A percentile compares a stretch with the other conserved stretches of the same genome.
Conservation (phyloP, 148 eudicot species). For the Silene latifolia region DNA sequence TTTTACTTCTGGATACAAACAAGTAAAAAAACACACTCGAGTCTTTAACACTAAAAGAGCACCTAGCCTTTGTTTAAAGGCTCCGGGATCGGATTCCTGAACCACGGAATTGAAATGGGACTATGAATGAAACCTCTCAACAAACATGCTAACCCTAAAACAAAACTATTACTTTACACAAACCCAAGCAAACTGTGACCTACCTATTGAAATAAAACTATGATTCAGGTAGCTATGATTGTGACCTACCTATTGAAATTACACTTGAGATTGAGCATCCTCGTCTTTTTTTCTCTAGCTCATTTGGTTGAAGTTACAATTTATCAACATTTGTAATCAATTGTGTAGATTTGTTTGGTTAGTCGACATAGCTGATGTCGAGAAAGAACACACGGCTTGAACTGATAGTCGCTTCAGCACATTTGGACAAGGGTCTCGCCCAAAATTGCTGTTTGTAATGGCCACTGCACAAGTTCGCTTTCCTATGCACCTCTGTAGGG, state of each 20-base stretch:
- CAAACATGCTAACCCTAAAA: slow-evolving; percentile 14
- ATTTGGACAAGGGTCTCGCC: slow-evolving; percentile 85
- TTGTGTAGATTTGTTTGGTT: slow-evolving; percentile 27
- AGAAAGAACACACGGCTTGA: slow-evolving; percentile 67
- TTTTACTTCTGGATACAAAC: not conserved
- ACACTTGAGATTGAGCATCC: slow-evolving; percentile 20
- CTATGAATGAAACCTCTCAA: slow-evolving; percentile 9
- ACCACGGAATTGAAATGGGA: slow-evolving; percentile 14
- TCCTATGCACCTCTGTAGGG: slow-evolving; percentile 72
- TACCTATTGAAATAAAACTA: slow-evolving; percentile 1
- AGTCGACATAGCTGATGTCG: slow-evolving; percentile 11
- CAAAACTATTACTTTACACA: slow-evolving; percentile 25
- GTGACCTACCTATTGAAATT: slow-evolving; percentile 25
- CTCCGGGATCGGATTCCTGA: slow-evolving; percentile 3
- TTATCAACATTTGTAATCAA: slow-evolving; percentile 16
- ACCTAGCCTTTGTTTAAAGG: slow-evolving; percentile 21
- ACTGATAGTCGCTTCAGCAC: slow-evolving; percentile 79
- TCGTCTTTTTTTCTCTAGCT: not conserved
- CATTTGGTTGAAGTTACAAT: slow-evolving; percentile 14
- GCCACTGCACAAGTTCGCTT: slow-evolving; percentile 69
- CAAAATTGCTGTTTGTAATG: slow-evolving; percentile 72
- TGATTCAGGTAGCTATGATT: slow-evolving; percentile 2
- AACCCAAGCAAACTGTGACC: slow-evolving; percentile 15
- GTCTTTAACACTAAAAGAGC: slow-evolving; percentile 3
- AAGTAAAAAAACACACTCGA: slow-evolving; percentile 17